Base-by-base conservation (phyloP, 2,329 filamentous ascomycete genomes). In the Scytalidium lignicola region DNA sequence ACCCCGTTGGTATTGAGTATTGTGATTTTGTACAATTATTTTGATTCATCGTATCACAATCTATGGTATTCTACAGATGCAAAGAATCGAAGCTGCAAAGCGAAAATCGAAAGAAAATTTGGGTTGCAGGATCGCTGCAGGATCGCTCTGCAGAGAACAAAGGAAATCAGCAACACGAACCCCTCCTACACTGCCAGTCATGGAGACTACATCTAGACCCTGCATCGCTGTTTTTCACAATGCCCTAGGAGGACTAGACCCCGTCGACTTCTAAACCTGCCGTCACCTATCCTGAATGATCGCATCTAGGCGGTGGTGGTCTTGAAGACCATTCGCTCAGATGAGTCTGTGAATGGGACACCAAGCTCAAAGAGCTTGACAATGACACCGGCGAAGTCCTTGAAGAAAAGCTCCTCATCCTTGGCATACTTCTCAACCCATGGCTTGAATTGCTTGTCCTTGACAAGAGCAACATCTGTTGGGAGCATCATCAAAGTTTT, bases 401-500 rank as follows among this genome's bases (percentile, higher is more conserved):
- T 85, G 81, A 97, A 97, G 81, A 96, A 99, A 46, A 75, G 75
- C 49, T 90, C 87, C 69, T 88, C 89, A 72, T 96, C 89, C 76
- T 89, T 89, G 63, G 92, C 91, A 67, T 96, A 97, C 68, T 85
- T 82, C 70, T 95, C 83, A 23, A 92, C 88, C 63, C 80, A 84
- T 64, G 80, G 74, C 72, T 80, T 83, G 78, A 97, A 95, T 58
- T 76, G 76, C 80, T 92, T 92, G 74, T 97, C 92, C 74, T 91
- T 81, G 64, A 95, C 73, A 49, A 97, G 76, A 49, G 86, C 86
- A 72, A 95, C 83, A 65, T 99, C 92, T 57, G 90, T 87, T 47
- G 93, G 93, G 69, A 99, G 76, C 92, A 99, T 97, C 93, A 99
- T 97, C 62, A 97, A 74, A 40, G 79, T 78, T 80, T 95, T 91